Conservation (phyloP, 2,329 filamentous ascomycete genomes). For the Calonectria pseudoreteaudii region DNA sequence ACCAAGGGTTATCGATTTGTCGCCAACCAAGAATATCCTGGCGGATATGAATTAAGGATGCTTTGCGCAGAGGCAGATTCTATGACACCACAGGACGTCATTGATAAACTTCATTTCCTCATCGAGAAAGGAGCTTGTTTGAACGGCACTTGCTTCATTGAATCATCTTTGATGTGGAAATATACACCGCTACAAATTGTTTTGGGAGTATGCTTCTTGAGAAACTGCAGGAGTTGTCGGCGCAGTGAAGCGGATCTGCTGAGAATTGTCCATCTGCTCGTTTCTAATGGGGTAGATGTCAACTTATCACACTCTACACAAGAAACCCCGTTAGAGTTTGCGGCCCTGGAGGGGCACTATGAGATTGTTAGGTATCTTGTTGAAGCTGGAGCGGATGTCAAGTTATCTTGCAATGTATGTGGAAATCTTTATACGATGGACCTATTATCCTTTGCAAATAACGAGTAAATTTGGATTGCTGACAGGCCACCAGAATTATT, state of each 20-base stretch:
- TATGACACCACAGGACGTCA: not conserved
- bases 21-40: not conserved
- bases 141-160: not conserved
- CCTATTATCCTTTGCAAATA: not conserved
- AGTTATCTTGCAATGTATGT: not conserved
- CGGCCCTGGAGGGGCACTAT: not conserved
- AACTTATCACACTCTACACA: not conserved
- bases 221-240: too few species aligned
- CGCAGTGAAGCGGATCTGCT: not conserved
- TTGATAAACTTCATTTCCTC: not conserved
- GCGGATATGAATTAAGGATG: not conserved
- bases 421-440: not conserved
- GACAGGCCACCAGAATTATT: not conserved
- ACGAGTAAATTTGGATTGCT: not conserved
- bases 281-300: not conserved
- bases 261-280: not conserved
- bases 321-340: not conserved
- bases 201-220: too few species aligned
- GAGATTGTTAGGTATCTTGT: not conserved
- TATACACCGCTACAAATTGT: not conserved
- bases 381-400: not conserved
- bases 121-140: not conserved
- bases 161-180: not conserved
- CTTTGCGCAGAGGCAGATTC: not conserved
- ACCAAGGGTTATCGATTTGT: not conserved